Evolutionary conservation across 805 yeast genomes (phyloP).

Genomic region (Starmerella kuoi): DNA sequence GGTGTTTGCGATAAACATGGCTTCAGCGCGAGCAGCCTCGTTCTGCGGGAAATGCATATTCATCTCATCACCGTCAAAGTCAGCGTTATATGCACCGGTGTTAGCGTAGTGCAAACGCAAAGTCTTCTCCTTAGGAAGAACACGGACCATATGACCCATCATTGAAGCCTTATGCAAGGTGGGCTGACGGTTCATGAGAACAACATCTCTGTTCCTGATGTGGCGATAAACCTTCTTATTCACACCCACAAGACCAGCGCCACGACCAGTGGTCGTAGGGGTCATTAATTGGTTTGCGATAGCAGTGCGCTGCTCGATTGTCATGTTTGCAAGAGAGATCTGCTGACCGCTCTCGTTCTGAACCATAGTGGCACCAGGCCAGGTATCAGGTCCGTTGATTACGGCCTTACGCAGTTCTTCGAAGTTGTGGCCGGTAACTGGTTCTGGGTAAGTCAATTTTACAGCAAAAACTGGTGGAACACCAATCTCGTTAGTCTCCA

Average conservation of each 20-base stretch:
- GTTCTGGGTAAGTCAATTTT: slow-evolving; percentile 94
- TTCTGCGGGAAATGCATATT: slow-evolving; percentile 98
- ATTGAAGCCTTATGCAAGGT: slow-evolving; percentile 97
- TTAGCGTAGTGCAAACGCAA: slow-evolving; percentile 94
- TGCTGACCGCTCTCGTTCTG: slow-evolving; percentile 90
- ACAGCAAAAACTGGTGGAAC: slow-evolving; percentile 97
- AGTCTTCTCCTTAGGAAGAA: slow-evolving; percentile 94
- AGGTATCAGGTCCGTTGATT: slow-evolving; percentile 89
- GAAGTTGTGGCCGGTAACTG: slow-evolving; percentile 85
- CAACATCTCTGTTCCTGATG: slow-evolving; percentile 88
- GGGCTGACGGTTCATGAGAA: slow-evolving; percentile 97
- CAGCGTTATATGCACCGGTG: slow-evolving; percentile 98
- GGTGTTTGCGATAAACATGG: slow-evolving; percentile 86
- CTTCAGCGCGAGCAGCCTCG: slow-evolving; percentile 94
- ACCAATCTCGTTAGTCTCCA: slow-evolving; percentile 96
- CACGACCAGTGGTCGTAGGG: slow-evolving; percentile 34
- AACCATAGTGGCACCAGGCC: slow-evolving; percentile 98
- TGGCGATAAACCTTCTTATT: slow-evolving; percentile 93
- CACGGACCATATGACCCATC: slow-evolving; percentile 99
- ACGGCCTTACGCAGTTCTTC: slow-evolving; percentile 88
- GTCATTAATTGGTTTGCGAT: slow-evolving; percentile 88
- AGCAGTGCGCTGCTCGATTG: slow-evolving; percentile 85
- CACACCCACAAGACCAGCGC: slow-evolving; percentile 26
- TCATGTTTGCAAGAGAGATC: slow-evolving; percentile 75
- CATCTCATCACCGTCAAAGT: slow-evolving; percentile 99